Conservation (phyloP, 805 yeast genomes). For the Starmerella cellae region DNA sequence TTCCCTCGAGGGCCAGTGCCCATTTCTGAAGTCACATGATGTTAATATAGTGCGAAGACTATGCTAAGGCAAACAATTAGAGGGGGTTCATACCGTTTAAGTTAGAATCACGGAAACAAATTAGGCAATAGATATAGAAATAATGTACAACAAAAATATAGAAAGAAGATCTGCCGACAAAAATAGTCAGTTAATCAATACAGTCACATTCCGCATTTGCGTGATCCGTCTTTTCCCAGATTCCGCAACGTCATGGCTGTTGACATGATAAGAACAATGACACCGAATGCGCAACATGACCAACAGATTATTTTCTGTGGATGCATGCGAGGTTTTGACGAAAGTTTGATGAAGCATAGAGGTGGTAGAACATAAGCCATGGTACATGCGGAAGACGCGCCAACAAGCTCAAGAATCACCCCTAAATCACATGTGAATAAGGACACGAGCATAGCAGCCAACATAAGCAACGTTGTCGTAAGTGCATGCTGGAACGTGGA, state of each 20-base stretch:
- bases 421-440: constrained; percentile 79
- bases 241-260: constrained; percentile 54
- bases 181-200: no score
- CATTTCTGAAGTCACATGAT: no score
- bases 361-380: constrained; percentile 92
- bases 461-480: constrained; percentile 52
- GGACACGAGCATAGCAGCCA: constrained; percentile 61
- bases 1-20: no score
- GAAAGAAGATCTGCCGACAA: no score
- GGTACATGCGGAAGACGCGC: constrained; percentile 82
- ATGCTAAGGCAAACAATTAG: no score
- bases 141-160: no score
- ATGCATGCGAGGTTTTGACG: constrained; percentile 29
- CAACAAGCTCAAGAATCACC: constrained; percentile 75
- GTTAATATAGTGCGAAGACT: no score
- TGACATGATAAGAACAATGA: constrained; percentile 65
- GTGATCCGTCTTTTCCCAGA: constrained; percentile 29
- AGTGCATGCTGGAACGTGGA: constrained; percentile 37
- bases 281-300: constrained; percentile 56
- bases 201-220: constrained; percentile 6
- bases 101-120: no score
- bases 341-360: constrained; percentile 57
- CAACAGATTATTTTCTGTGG: constrained; percentile 42
- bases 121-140: no score
- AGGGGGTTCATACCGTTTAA: no score